Conservation (phyloP, 495 filamentous ascomycete species). For the Acidiella bohemica region DNA sequence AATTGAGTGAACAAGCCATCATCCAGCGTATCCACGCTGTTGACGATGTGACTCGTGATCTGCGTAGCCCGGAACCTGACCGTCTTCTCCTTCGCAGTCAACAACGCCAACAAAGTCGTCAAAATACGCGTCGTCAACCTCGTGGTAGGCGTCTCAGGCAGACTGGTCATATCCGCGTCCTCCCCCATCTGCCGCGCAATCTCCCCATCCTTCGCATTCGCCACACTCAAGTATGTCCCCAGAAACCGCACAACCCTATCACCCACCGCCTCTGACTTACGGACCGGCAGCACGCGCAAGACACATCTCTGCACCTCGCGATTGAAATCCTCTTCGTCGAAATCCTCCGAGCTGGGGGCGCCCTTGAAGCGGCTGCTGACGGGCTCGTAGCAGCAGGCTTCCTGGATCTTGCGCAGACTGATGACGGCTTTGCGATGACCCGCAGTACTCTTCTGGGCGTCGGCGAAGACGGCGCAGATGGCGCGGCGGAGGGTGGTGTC, state of each 20-base stretch:
- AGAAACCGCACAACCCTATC: conserved; percentile 76
- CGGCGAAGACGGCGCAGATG: conserved; percentile 66
- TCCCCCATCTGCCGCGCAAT: conserved; percentile 27
- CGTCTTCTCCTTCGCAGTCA: conserved; percentile 76
- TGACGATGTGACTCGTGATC: conserved; percentile 73
- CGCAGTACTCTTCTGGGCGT: conserved; percentile 77
- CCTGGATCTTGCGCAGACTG: conserved; percentile 69
- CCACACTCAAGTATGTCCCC: conserved; percentile 67
- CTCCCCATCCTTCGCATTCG: conserved; percentile 60
- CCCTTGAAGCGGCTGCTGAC: conserved; percentile 38
- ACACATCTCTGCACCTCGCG: conserved; percentile 71
- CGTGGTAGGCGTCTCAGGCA: conserved; percentile 67
- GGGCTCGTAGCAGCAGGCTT: conserved; percentile 71
- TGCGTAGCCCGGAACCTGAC: conserved; percentile 86
- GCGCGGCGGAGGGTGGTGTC: conserved; percentile 58
- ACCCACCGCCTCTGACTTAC: conserved; percentile 82
- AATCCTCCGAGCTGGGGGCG: conserved; percentile 31
- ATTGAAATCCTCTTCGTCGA: conserved; percentile 77
- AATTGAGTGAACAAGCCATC: conserved; percentile 78
- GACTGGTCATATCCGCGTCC: conserved; percentile 43
- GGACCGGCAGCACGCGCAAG: conserved; percentile 66
- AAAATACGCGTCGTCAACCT: conserved; percentile 65
- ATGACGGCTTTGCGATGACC: conserved; percentile 81
- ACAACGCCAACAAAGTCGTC: conserved; percentile 50
- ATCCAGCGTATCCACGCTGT: conserved; percentile 79